Percentiles rank a stretch among this genome's conserved stretches.
phyloP scores from a whole-genome alignment of 176 grass and related monocot genomes.

The Eragrostis curvula region DNA sequence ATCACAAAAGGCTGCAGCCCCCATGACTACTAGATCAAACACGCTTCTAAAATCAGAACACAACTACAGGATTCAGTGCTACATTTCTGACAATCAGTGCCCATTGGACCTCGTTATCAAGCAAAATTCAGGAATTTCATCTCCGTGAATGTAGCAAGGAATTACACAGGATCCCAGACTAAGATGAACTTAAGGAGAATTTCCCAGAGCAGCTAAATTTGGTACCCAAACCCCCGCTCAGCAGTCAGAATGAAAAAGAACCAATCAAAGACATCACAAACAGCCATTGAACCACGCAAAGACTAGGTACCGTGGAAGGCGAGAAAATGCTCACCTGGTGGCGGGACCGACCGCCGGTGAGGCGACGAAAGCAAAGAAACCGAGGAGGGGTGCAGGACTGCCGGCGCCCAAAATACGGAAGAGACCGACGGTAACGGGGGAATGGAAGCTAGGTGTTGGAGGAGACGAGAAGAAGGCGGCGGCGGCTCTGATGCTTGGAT shows the following conservation, averaged over 20 bases:
- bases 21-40: neutral
- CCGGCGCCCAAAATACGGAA: neutral
- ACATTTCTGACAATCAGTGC: neutral
- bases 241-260: neutral
- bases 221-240: too few relatives aligned
- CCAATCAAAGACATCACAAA: neutral
- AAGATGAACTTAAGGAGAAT: neutral
- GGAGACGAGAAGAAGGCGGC: neutral
- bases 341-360: neutral
- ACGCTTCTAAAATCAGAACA: neutral
- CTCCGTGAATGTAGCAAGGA: neutral
- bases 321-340: constrained; percentile 25
- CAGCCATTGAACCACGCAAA: neutral
- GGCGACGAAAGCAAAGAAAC: neutral
- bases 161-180: neutral
- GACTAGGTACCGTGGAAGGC: neutral
- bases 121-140: neutral
- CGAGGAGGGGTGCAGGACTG: neutral
- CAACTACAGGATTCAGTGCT: neutral
- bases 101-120: neutral
- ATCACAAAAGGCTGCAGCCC: neutral
- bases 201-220: neutral
- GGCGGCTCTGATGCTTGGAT: neutral
- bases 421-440: neutral
- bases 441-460: too few relatives aligned